phyloP scores from a whole-genome alignment of 192 early-diverging fungal genomes.

The Pilaira anomala region DNA sequence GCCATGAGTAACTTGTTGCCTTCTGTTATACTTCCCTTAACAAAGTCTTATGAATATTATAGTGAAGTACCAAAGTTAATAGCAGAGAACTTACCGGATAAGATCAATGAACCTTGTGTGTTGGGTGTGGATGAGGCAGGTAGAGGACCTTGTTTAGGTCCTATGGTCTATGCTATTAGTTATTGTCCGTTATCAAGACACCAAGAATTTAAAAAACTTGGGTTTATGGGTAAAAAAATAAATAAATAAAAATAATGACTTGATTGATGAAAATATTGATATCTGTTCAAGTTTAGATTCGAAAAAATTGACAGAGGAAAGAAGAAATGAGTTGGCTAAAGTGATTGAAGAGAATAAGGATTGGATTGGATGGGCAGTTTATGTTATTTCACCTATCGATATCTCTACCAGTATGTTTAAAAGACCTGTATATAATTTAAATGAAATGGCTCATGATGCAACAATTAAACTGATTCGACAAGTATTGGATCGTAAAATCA shows the following conservation, averaged over 20 bases:
- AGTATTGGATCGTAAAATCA: constrained; percentile 58
- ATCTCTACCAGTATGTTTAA: constrained; percentile 89
- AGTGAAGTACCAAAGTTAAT: constrained; percentile 29
- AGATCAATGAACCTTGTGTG: constrained; percentile 53
- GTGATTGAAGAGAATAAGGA: constrained; percentile 54
- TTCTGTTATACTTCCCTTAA: constrained; percentile 25
- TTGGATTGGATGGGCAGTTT: constrained; percentile 81
- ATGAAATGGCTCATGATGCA: constrained; percentile 89
- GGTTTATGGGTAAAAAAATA: constrained; percentile 71
- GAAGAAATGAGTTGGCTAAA: constrained; percentile 69
- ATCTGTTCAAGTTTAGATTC: constrained; percentile 83
- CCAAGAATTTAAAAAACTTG: constrained; percentile 62
- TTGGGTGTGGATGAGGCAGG: constrained; percentile 98
- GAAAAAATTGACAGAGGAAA: constrained; percentile 81
- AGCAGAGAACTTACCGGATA: neutral
- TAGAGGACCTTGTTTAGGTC: constrained; percentile 92
- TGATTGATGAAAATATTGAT: too few relatives aligned
- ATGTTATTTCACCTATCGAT: constrained; percentile 82
- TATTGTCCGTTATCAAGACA: constrained; percentile 69
- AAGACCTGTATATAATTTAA: constrained; percentile 87
- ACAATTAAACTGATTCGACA: constrained; percentile 82
- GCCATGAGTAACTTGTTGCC: constrained; percentile 8
- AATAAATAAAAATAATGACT: too few relatives aligned
- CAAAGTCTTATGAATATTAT: constrained; percentile 43
- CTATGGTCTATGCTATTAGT: constrained; percentile 96